A percentile compares a stretch with the other conserved stretches of the same genome.
Evolutionary conservation across 2,329 filamentous ascomycete genomes (phyloP).

Genomic region (Apiospora sp.): DNA sequence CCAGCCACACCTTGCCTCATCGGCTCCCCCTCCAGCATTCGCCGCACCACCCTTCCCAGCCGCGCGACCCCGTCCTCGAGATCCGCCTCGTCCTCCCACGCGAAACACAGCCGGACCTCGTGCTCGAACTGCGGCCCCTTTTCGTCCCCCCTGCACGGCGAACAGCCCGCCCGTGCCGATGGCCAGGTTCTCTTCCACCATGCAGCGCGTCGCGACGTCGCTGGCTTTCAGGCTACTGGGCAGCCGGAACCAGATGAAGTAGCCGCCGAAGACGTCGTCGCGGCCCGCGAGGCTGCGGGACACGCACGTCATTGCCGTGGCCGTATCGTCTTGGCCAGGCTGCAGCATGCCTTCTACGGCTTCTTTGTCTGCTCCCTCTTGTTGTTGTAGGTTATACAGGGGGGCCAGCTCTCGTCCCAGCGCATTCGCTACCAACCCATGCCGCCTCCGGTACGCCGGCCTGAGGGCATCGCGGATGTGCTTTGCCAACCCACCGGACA

Average conservation of each 20-base stretch:
- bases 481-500: slow-evolving; percentile 50
- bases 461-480: slow-evolving; percentile 52
- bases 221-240: slow-evolving; percentile 64
- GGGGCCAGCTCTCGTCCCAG: slow-evolving; percentile 68
- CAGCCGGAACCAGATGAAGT: slow-evolving; percentile 80
- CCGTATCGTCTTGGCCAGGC: neutral
- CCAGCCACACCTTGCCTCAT: neutral
- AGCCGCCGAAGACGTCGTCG: slow-evolving; percentile 72
- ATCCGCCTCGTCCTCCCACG: slow-evolving; percentile 73
- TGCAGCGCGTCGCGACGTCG: slow-evolving; percentile 64
- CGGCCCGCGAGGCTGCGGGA: slow-evolving; percentile 31
- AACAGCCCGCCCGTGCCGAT: slow-evolving; percentile 76
- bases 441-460: slow-evolving; percentile 50
- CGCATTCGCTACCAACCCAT: slow-evolving; percentile 59
- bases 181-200: slow-evolving; percentile 69
- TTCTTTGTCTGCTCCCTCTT: slow-evolving; percentile 30
- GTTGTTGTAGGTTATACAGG: too few species aligned
- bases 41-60: slow-evolving; percentile 56
- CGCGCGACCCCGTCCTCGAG: slow-evolving; percentile 73
- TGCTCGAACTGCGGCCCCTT: slow-evolving; percentile 62
- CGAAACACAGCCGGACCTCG: slow-evolving; percentile 73
- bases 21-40: slow-evolving; percentile 16
- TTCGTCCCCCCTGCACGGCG: slow-evolving; percentile 67
- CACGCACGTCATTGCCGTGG: neutral
- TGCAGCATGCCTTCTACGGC: too few species aligned